Base-by-base conservation (phyloP, 805 yeast species). In the Wickerhamiella shivajii region DNA sequence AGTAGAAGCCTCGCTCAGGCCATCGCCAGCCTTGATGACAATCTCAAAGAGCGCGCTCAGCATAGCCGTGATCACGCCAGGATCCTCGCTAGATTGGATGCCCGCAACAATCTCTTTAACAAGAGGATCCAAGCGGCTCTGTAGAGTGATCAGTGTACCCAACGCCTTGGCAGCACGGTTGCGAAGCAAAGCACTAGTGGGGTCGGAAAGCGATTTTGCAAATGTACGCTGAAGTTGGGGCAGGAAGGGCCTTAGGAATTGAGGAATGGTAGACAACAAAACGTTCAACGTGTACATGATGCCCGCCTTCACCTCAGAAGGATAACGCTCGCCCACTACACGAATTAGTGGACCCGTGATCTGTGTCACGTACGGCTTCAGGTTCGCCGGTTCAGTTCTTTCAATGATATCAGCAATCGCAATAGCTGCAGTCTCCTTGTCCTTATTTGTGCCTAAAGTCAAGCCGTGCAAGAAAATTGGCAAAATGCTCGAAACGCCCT, bases 221-320 rank as follows among this genome's bases (percentile, higher is more conserved):
- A 90, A 90, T 1, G 98, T 90, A 53, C 99, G 71, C 60, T 90
- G 98, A 45, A 90, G 66, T 61, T 90, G 99, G 6, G 99, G 99
- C 56, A 90, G 72, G 55, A 90, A 90, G 11, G 99, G 98, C 50
- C 87, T 71, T 55, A 90, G 66, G 53, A 81, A 80, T 51, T 77
- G 81, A 2, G 98, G 95, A 45, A 87, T 78, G 61, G 83, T 79
- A 16, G 60, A 59, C 48, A 90, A 72, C 50, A 92, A 61, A 42
- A 69, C 69, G 50, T 77, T 78, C 54, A 92, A 67, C 1, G 97
- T 93, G 41, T 67, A 66, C 49, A 90, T 64, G 45, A 92, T 87
- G n/a, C 94, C 93, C 23, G 93, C 76, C 64, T 90, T 90, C 46
- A 90, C 81, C 45, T 84, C 94, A 40, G 93, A 68, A 12, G 76